Evolutionary conservation across 2,329 filamentous ascomycete species (phyloP), one percentile per base, ranked within the genome.

Genomic region (Apiospora kogelbergensis): DNA sequence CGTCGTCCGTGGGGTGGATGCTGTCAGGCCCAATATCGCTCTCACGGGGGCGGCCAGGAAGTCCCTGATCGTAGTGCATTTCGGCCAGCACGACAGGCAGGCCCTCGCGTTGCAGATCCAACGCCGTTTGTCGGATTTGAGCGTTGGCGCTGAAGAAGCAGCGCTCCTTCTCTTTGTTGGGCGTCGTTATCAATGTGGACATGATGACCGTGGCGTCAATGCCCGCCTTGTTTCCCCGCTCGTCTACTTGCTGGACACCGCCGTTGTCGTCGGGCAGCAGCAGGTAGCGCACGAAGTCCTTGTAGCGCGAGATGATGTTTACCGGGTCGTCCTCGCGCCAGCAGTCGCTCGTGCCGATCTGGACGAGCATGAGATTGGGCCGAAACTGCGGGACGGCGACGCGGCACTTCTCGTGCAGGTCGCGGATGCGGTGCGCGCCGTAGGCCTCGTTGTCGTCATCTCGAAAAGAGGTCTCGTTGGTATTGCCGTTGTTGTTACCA

Each of bases 401-500:
- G 20, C 65, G 75, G 1, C 77, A 76, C 53, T 76, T 76, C 22
- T 75, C 72, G 66, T 75, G 68, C 22, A 78, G 76, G 65, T 80
- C 73, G 37, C 66, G 71, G 65, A 80, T 71, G 13, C 71, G 72
- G 33, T 75, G 74, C 13, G 78, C 78, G 20, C 75, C 74, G 66
- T 78, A 79, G 1, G 76, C 78, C 69, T 80, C 78, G 42, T 76
- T 70, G 26, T 78, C 74, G 69, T 80, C 79, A 63, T 79, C 76
- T 26, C 44, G 42, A 44, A 66, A 66, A 33, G 30, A 30, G 20
- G 53, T 60, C 30, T 20, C 53, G 30, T 60, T 60, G 53, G 2
- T 3, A 9, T 30, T 20, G 24, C 10, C 17, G 13, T 30, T 3
- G 22, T 24, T 20, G 11, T 30, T 13, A 10, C 24, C 46, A 5